Conservation (phyloP, 2,329 filamentous ascomycete species). For the Diaporthe aspalathi region DNA sequence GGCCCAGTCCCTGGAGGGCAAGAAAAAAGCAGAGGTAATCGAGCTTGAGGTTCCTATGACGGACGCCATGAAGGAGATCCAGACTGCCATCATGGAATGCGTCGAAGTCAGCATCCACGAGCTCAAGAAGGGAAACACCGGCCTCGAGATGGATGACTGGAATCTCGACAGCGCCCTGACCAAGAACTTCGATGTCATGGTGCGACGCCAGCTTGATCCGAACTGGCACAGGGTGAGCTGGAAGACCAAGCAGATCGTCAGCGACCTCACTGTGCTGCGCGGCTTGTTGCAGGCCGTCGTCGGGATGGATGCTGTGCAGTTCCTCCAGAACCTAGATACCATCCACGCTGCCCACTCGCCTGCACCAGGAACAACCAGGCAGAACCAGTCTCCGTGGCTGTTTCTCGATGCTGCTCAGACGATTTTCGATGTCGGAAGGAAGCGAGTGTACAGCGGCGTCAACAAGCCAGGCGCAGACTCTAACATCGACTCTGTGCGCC, state of each 20-base stretch:
- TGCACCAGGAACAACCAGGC: constrained; percentile 84
- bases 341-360: constrained; percentile 92
- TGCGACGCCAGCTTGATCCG: constrained; percentile 90
- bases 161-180: constrained; percentile 93
- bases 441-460: constrained; percentile 83
- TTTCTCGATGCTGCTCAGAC: constrained; percentile 95
- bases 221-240: constrained; percentile 98
- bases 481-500: constrained; percentile 72
- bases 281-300: constrained; percentile 85
- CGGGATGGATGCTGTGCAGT: constrained; percentile 88
- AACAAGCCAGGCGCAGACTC: constrained; percentile 64
- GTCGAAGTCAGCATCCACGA: constrained; percentile 95
- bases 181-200: constrained; percentile 89
- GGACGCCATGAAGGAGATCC: constrained; percentile 90
- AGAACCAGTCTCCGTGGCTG: constrained; percentile 94
- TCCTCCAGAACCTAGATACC: constrained; percentile 93
- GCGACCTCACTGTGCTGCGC: constrained; percentile 85
- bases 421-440: constrained; percentile 90
- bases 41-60: constrained; percentile 98
- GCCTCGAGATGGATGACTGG: constrained; percentile 97
- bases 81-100: constrained; percentile 94
- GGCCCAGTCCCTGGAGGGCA: constrained; percentile 88
- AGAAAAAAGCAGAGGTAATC: constrained; percentile 94
- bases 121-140: constrained; percentile 89
- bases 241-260: constrained; percentile 94